Percentiles rank a stretch among this genome's conserved stretches.
Conservation (phyloP, 2,329 filamentous ascomycete species). For the Magnaporthales sp. region DNA sequence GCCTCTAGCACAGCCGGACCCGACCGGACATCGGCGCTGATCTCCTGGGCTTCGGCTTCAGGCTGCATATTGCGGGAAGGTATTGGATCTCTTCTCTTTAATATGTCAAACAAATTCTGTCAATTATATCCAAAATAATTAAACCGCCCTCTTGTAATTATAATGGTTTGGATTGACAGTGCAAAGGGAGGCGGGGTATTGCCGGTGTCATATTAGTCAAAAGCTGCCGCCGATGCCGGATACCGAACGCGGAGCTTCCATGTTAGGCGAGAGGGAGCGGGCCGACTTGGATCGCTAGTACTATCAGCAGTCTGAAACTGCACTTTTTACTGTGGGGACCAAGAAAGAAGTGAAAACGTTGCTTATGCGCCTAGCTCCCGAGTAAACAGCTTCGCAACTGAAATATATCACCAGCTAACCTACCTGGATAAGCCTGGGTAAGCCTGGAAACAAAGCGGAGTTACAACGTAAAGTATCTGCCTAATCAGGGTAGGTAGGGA, state of each 20-base stretch:
- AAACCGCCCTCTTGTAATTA: not conserved
- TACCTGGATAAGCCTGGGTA: not conserved
- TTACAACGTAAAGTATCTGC: not conserved
- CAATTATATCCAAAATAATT: not conserved
- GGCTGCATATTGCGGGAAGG: not conserved
- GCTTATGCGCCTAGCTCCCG: not conserved
- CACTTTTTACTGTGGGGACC: not conserved
- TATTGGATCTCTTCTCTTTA: not conserved
- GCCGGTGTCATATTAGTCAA: not conserved
- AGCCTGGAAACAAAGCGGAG: not conserved
- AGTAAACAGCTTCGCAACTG: not conserved
- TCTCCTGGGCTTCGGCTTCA: not conserved
- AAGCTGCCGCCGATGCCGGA: not conserved
- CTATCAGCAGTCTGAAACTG: not conserved
- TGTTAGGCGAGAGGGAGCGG: not conserved
- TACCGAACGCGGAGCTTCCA: not conserved
- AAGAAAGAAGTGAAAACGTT: not conserved
- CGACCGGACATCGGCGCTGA: not conserved
- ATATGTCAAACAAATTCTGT: not conserved
- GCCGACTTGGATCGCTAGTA: not conserved
- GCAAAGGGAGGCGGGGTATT: not conserved
- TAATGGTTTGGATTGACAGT: not conserved
- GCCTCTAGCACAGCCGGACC: conserved; percentile 17
- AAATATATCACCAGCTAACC: not conserved
- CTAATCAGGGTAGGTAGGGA: not conserved